Conservation (phyloP, 2,329 filamentous ascomycete species). For the Talaromyces funiculosus region DNA sequence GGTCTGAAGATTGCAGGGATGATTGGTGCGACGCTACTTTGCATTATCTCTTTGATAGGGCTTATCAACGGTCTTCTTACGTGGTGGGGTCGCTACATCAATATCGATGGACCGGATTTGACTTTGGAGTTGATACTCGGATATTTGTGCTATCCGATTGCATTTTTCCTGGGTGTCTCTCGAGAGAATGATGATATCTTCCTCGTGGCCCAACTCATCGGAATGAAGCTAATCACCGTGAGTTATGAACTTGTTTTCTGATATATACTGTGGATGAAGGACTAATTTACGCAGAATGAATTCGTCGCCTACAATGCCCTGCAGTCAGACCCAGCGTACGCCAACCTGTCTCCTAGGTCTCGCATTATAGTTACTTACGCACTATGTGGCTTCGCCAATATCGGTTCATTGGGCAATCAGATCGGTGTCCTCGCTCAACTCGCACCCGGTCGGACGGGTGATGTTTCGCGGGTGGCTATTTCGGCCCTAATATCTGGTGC, state of each 20-base stretch:
- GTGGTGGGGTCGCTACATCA: constrained; percentile 78
- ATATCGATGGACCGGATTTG: constrained; percentile 63
- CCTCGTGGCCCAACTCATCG: constrained; percentile 71
- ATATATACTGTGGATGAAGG: not conserved
- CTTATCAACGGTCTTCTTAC: constrained; percentile 70
- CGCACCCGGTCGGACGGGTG: constrained; percentile 65
- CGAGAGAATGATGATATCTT: constrained; percentile 58
- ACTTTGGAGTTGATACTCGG: constrained; percentile 70
- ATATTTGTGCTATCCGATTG: constrained; percentile 70
- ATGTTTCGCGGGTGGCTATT: constrained; percentile 69
- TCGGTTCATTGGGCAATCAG: constrained; percentile 81
- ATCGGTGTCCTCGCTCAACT: constrained; percentile 83
- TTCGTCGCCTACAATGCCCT: constrained; percentile 27
- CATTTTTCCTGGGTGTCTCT: constrained; percentile 76
- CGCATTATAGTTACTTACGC: constrained; percentile 80
- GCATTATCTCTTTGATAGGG: constrained; percentile 71
- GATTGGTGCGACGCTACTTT: constrained; percentile 73
- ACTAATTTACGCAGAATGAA: not conserved
- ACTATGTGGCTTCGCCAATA: constrained; percentile 76
- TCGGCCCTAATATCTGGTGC: constrained; percentile 74
- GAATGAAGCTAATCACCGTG: constrained; percentile 55
- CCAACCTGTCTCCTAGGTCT: constrained; percentile 61
- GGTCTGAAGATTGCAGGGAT: constrained; percentile 82
- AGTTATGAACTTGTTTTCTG: not conserved
- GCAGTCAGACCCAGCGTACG: constrained; percentile 48